Evolutionary conservation across 805 yeast genomes (phyloP), one percentile per base, ranked within the genome.

Genomic region (Kuraishia cidri): DNA sequence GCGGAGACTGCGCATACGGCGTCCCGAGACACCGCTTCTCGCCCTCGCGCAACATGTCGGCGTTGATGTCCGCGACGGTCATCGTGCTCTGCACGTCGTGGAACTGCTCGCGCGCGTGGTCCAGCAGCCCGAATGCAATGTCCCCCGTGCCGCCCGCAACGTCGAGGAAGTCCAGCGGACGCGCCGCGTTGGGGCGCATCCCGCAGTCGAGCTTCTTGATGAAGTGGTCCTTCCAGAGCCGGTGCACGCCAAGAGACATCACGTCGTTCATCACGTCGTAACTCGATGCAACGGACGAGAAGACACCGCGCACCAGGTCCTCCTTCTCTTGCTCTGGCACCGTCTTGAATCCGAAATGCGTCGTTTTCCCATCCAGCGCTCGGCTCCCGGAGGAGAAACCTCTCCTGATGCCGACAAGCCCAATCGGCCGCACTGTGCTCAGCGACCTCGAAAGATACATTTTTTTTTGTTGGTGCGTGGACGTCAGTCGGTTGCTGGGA

Each of bases 101-200:
- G 51, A 76, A 85, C 40, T 76, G 73, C 25, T 65, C 58, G 41
- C 79, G 77, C 7, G 97, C 97, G 58, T 92, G 95, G 48, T 87
- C 95, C 40, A 92, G 65, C 41, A 92, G 69, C 3, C 98, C 94
- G 59, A 86, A 86, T 1, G 98, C 98, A 58, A 92, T 90, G 52
- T 92, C 98, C 30, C 98, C 98, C 8, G 97, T 86, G 16, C 98
- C 98, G 38, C 98, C 98, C 18, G 98, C 98, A 36, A 92, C 97
- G 57, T 92, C 98, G 41, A 92, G 68, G 50, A 92, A 90, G 37
- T 78, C 74, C 46, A 92, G 64, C 3, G 96, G 95, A 42, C 79
- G 72, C 6, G 21, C 30, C 10, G 75, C 72, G 29, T 90, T 94
- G 4, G 95, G 90, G 50, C 97, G 72, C 64, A 75, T 76, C 22